Evolutionary conservation across 1,139 yeast species (phyloP).

Genomic region (Pichia sp.): DNA sequence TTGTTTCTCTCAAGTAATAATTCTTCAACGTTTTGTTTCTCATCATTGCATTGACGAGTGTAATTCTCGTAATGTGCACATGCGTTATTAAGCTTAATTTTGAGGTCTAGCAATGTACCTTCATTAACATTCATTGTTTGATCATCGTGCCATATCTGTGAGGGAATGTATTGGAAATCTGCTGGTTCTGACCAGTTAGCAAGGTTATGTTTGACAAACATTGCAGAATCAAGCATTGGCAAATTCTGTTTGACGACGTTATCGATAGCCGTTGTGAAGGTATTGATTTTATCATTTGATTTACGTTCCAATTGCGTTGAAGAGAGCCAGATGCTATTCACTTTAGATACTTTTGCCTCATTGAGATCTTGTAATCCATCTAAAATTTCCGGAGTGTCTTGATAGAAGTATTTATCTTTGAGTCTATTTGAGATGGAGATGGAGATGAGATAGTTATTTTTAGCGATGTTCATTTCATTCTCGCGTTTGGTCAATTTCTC

Average conservation of each 20-base stretch:
- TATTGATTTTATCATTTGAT: conserved; percentile 45
- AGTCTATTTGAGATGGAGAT: conserved; percentile 82
- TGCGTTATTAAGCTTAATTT: conserved; percentile 48
- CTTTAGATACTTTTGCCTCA: conserved; percentile 65
- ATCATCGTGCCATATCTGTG: conserved; percentile 96
- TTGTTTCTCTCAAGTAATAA: conserved; percentile 29
- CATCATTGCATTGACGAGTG: conserved; percentile 38
- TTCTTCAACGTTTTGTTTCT: conserved; percentile 47
- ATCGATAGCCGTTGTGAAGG: conserved; percentile 47
- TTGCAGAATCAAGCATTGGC: conserved; percentile 73
- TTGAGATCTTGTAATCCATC: conserved; percentile 83
- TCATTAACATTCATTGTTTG: conserved; percentile 57
- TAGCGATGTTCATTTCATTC: conserved; percentile 76
- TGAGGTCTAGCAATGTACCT: conserved; percentile 59
- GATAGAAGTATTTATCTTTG: conserved; percentile 88
- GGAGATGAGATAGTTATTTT: conserved; percentile 74
- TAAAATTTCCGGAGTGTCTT: conserved; percentile 85
- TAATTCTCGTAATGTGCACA: conserved; percentile 38
- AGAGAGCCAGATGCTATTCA: conserved; percentile 62
- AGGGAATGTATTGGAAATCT: conserved; percentile 80
- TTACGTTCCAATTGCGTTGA: conserved; percentile 62
- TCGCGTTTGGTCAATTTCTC: conserved; percentile 57
- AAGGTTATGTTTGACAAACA: conserved; percentile 86
- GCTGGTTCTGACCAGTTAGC: conserved; percentile 77
- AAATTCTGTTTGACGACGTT: conserved; percentile 60